Evolutionary conservation across 768 basidiomycete genomes (phyloP), one percentile per base, ranked within the genome.

Genomic region (Wakefieldia striispora): DNA sequence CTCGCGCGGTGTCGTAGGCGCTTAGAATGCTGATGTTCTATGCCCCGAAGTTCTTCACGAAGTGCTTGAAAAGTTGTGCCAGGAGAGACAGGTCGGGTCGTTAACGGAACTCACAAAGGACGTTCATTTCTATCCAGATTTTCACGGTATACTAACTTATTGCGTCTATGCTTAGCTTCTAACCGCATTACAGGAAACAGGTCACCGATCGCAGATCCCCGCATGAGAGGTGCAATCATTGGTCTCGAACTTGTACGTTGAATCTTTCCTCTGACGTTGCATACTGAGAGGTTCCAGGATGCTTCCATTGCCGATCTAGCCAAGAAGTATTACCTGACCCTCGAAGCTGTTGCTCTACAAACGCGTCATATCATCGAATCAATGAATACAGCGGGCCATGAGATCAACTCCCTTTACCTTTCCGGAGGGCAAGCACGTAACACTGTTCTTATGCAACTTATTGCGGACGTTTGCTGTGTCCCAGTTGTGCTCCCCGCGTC

Each of bases 361-460:
- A 97, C 93, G 26, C 79, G 90, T 11, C 94, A 97, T 68, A 98
- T 99, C 67, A 75, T 98, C 51, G 90, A 94, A 60, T 80, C 82
- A 53, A 86, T 98, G 77, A 95, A 97, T 70, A 66, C 64, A n/a
- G 79, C 83, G 21, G 95, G 95, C 0, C 95, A 98, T 69, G 62
- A 74, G 17, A 84, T 99, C 60, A 77, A 78, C 43, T 80, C 83
- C 26, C 85, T 99, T 62, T 97, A 91, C 74, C 88, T 98, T 81
- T 88, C 84, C 44, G 94, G 95, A 31, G 88, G 91, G 6, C 93
- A 98, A 73, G 92, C 91, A 33, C 91, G 88, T 73, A 99, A 98
- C 70, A 63, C 62, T n/a, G 72, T 79, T 21, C 77, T 98, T 53
- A 95, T 98, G 92, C 80, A 84, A 60, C 82, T 97, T 35, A 79